A percentile compares a stretch with the other conserved stretches of the same genome.
These are phyloP conservation scores for Trichoderma sp. DNA, from an alignment of 2,329 filamentous ascomycete genomes.

Conservation along the genomic window DNA sequence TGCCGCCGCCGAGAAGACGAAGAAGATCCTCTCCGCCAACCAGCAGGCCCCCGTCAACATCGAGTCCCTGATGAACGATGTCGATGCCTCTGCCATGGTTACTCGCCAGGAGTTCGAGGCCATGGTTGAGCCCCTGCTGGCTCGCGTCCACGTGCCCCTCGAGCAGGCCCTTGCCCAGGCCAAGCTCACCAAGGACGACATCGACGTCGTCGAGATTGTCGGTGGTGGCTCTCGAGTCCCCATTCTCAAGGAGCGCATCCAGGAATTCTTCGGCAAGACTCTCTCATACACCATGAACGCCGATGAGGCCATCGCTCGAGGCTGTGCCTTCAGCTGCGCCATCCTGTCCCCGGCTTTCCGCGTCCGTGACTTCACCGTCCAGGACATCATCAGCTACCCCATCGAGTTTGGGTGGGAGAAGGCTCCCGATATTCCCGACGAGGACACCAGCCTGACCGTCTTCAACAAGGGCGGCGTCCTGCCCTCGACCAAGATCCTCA, in stretches of 20 bases:
- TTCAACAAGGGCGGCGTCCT: slow-evolving; percentile 97
- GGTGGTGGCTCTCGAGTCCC: slow-evolving; percentile 95
- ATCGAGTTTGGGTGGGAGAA: slow-evolving; percentile 99
- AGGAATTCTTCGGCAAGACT: slow-evolving; percentile 86
- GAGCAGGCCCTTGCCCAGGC: slow-evolving; percentile 94
- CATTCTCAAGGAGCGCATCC: slow-evolving; percentile 84
- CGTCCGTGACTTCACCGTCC: slow-evolving; percentile 94
- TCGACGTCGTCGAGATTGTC: slow-evolving; percentile 90
- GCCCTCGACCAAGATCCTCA: slow-evolving; percentile 98
- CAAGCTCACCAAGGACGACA: slow-evolving; percentile 86
- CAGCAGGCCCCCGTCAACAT: slow-evolving; percentile 91
- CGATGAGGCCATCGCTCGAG: slow-evolving; percentile 93
- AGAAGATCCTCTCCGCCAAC: slow-evolving; percentile 98
- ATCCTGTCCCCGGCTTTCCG: slow-evolving; percentile 97
- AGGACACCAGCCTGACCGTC: slow-evolving; percentile 95
- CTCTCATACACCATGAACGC: slow-evolving; percentile 98
- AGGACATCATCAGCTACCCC: slow-evolving; percentile 97
- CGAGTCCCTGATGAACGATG: slow-evolving; percentile 97
- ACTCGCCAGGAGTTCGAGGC: slow-evolving; percentile 94
- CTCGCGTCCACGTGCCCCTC: slow-evolving; percentile 70
- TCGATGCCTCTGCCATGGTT: slow-evolving; percentile 85
- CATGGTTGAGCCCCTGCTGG: slow-evolving; percentile 81
- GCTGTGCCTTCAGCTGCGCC: slow-evolving; percentile 95
- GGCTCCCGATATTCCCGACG: slow-evolving; percentile 95
- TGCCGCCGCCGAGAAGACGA: slow-evolving; percentile 91